Conservation (phyloP, 2,329 filamentous ascomycete species). For the Leptographium radiaticola region DNA sequence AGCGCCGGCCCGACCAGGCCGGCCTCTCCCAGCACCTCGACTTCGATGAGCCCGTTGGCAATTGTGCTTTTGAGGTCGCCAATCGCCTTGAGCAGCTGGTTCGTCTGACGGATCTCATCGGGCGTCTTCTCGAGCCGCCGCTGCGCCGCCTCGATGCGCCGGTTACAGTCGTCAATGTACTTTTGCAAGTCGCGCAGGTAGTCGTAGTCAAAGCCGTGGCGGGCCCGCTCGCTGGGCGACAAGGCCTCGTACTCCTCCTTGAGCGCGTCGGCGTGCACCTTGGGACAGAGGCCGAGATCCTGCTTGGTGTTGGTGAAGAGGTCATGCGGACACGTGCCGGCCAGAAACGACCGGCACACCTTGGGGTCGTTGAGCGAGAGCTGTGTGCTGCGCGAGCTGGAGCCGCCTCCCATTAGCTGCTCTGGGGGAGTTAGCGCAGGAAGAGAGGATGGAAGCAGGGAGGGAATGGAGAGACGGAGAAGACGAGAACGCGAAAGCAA, state of each 20-base stretch:
- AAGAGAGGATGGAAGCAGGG: not conserved
- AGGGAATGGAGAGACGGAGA: not conserved
- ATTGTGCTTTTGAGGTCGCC: conserved; percentile 68
- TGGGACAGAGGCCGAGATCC: conserved; percentile 80
- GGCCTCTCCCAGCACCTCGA: conserved; percentile 71
- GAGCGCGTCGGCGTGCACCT: conserved; percentile 75
- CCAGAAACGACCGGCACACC: conserved; percentile 88
- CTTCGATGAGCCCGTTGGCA: conserved; percentile 70
- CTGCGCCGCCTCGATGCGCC: conserved; percentile 83
- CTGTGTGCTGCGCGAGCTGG: conserved; percentile 62
- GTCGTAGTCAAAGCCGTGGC: conserved; percentile 88
- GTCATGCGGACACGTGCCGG: conserved; percentile 90
- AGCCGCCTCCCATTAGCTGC: conserved; percentile 78
- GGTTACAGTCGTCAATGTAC: conserved; percentile 94
- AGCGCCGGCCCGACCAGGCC: conserved; percentile 70
- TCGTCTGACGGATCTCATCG: conserved; percentile 93
- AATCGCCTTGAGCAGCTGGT: conserved; percentile 75
- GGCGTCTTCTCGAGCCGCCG: conserved; percentile 89
- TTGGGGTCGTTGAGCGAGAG: conserved; percentile 83
- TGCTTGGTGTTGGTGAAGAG: conserved; percentile 99
- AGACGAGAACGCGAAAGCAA: not conserved
- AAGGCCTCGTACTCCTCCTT: conserved; percentile 80
- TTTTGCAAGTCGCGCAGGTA: conserved; percentile 93
- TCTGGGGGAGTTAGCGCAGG: conserved; percentile 34
- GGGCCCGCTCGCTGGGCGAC: conserved; percentile 55